Evolutionary conservation across 202 grass and related monocot species (phyloP), one percentile per base, ranked within the genome.

Genomic region (Schoenoplectus triqueter): DNA sequence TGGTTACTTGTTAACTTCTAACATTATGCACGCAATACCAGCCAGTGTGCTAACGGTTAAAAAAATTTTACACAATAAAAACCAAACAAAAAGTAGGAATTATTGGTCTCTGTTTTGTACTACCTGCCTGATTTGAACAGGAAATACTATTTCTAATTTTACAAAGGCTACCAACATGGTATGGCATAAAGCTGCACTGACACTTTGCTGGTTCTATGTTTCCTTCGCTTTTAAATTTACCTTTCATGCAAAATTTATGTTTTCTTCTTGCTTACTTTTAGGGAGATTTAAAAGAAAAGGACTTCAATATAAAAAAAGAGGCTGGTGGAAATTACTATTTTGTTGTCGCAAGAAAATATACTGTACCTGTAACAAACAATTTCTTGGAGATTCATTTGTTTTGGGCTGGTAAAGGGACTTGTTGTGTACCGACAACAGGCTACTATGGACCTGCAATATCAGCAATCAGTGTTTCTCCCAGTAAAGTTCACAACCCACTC

Each of bases 341-440:
- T 82, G 92, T 87, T 17, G 94, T 97, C 61, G 82, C 3, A 50
- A 94, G 66, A 68, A 18, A 64, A 1, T 97, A 89, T 59, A 82
- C 10, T 55, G 80, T 88, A 88, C 80, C 80, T 54, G 90, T 97
- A 51, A 94, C 90, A 6, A 90, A 86, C 64, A 97, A 97, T 85
- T 97, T 97, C 72, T 83, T 97, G 51, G 94, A 94, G 55, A 90
- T 97, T 89, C 94, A 97, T 89, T 92, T 97, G 66, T 97, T 97
- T 83, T 97, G 92, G 94, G 89, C 94, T 39, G 92, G 94, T 75
- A 97, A 94, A 67, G 94, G 94, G 1, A 97, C 94, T 85, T 94
- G 92, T 69, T 94, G 92, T 69, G 82, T 91, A 69, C 94, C 94
- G 21, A 75, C 0, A 52, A 78, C 91, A 92, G 94, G 94, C 65